Evolutionary conservation across 768 basidiomycete genomes (phyloP), one percentile per base, ranked within the genome.

Genomic region (Boletus speciosus): DNA sequence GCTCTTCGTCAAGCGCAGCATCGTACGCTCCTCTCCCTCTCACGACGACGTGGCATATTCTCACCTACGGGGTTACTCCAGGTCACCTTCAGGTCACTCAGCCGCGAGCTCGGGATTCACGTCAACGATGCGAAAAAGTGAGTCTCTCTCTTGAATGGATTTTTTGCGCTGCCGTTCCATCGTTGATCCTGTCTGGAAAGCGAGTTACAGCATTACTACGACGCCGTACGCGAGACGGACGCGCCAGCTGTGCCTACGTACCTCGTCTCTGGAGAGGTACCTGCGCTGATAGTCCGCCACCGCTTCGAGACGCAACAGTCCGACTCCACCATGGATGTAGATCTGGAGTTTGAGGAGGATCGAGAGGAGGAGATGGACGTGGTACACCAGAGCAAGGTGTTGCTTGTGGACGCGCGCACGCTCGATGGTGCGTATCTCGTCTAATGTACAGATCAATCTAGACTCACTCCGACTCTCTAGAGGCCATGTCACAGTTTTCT

Each of bases 101-200:
- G 90, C 61, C 80, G 88, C 58, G 81, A 80, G 38, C 76, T 89
- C 41, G 75, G 76, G 0, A 76, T 92, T 49, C 85, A 91, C 61
- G 88, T 91, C 62, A 88, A 90, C 67, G 71, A 72, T 36, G 90
- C 90, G 19, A 93, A 91, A 66, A 86, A 84, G 90, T 91, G 47
- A 52, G 64, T 8, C 8, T 29, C 10, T 31, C 6, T 19, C 10
- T 44, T 3, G 0, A 21, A 31, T 16, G 6, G 19, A 36, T 11
- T 31, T 3, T 23, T 21, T 6, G 11, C 25, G 10, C 15, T 23
- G 38, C 42, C 29, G 21, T 38, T 12, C 19, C 1, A 1, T 32
- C 14, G 38, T 48, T 47, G 36, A 48, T 16, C 11, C 27, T 35
- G 31, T 35, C 25, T 47, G 38, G 27, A 25, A 47, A 92, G 90